These are phyloP conservation scores for Leptosphaerulina australis DNA, from an alignment of 2,329 filamentous ascomycete genomes.

Conservation along the genomic window DNA sequence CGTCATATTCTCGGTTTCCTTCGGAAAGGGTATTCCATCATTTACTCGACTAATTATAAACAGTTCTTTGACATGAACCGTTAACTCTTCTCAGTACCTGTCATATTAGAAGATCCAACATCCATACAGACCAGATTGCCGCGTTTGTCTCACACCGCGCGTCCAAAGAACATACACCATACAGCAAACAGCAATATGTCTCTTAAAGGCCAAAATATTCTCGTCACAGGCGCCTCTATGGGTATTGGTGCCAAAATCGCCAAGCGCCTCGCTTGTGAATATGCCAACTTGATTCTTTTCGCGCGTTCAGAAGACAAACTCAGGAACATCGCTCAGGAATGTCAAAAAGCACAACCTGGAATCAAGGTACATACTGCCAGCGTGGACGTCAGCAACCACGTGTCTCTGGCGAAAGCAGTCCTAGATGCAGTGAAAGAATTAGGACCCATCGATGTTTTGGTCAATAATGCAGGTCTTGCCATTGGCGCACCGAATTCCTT, in stretches of 20 bases:
- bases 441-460: slow-evolving; percentile 52
- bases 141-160: background rate
- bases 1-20: slow-evolving; percentile 3
- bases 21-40: background rate
- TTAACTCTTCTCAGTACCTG: slow-evolving; percentile 3
- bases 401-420: slow-evolving; percentile 35
- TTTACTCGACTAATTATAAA: background rate
- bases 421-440: slow-evolving; percentile 34
- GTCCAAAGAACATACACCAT: too few species aligned
- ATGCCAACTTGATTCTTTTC: slow-evolving; percentile 53
- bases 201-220: slow-evolving; percentile 31
- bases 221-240: slow-evolving; percentile 53
- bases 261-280: slow-evolving; percentile 45
- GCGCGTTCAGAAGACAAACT: slow-evolving; percentile 47
- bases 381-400: slow-evolving; percentile 46
- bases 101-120: slow-evolving; percentile 1
- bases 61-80: background rate
- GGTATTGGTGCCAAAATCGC: slow-evolving; percentile 57
- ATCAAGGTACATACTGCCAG: slow-evolving; percentile 36
- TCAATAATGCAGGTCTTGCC: slow-evolving; percentile 58
- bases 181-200: slow-evolving; percentile 25
- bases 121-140: background rate
- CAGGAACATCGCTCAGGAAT: slow-evolving; percentile 24
- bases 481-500: slow-evolving; percentile 55
- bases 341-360: slow-evolving; percentile 11